phyloP scores from a whole-genome alignment of 2,329 filamentous ascomycete species.

The Venturia effusa region DNA sequence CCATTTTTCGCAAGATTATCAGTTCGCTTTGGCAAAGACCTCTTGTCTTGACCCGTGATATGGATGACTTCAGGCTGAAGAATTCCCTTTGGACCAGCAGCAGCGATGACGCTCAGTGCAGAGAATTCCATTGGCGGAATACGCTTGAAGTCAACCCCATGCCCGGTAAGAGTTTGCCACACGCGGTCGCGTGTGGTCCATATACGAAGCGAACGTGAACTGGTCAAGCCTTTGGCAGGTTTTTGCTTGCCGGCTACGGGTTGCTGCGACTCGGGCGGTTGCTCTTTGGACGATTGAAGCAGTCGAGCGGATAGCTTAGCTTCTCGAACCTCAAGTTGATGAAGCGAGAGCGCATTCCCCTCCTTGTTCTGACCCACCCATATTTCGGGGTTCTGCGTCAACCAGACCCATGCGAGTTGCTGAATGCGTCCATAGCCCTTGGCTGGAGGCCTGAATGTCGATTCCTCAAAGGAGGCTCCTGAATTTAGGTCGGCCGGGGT shows the following conservation, averaged over 20 bases:
- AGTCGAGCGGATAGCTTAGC: neutral
- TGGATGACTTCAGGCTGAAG: constrained; percentile 44
- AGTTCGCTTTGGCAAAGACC: constrained; percentile 52
- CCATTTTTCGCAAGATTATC: constrained; percentile 45
- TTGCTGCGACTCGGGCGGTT: neutral
- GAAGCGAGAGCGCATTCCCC: constrained; percentile 29
- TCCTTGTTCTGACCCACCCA: constrained; percentile 33
- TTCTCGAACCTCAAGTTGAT: constrained; percentile 26
- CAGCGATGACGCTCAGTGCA: constrained; percentile 48
- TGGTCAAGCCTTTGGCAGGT: constrained; percentile 6
- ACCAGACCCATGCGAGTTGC: constrained; percentile 46
- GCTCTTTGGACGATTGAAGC: neutral
- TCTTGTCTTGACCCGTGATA: constrained; percentile 51
- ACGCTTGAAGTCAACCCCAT: constrained; percentile 44
- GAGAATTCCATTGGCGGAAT: constrained; percentile 45
- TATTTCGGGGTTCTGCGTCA: constrained; percentile 45
- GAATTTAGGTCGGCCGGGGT: constrained; percentile 12
- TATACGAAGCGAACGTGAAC: constrained; percentile 27
- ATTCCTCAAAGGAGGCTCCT: neutral
- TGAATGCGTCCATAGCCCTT: constrained; percentile 40
- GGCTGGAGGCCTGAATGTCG: constrained; percentile 15
- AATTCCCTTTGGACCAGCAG: constrained; percentile 42
- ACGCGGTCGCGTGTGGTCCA: constrained; percentile 44
- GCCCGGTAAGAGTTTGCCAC: constrained; percentile 51
- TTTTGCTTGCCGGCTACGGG: constrained; percentile 10